Conservation (phyloP, 768 basidiomycete species). For the Lactifluus subvellereus region DNA sequence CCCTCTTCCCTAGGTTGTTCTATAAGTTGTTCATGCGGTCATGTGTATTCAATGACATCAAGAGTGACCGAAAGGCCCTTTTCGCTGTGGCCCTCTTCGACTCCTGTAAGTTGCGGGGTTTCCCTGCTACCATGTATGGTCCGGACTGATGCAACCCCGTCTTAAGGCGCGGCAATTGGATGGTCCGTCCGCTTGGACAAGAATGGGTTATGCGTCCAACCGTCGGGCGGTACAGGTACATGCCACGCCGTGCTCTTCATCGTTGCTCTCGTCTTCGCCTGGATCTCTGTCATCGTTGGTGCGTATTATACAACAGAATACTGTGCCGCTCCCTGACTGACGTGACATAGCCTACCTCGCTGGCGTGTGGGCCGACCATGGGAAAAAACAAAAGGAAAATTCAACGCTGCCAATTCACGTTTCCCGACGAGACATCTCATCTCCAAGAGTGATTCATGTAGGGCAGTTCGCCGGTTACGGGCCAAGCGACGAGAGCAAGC, state of each 20-base stretch:
- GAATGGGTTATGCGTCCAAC: background rate
- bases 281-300: conserved; percentile 4
- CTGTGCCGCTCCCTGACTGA: background rate
- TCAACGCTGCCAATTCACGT: conserved; percentile 5
- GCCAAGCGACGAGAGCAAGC: background rate
- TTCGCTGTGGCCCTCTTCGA: conserved; percentile 7
- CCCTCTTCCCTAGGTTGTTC: background rate
- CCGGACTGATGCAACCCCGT: background rate
- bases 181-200: conserved; percentile 12
- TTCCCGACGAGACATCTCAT: conserved; percentile 1
- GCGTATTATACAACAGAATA: background rate
- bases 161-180: conserved; percentile 5
- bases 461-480: background rate
- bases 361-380: background rate
- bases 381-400: background rate
- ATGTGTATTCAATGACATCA: conserved; percentile 8
- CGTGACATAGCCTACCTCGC: conserved; percentile 1
- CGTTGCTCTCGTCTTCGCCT: conserved; percentile 5
- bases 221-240: background rate
- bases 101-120: background rate
- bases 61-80: conserved; percentile 1
- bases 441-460: conserved; percentile 4
- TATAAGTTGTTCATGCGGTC: conserved; percentile 5
- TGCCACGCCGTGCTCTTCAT: conserved; percentile 5
- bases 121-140: background rate